Evolutionary conservation across 192 early-diverging fungal species (phyloP).

Genomic region (Umbelopsis sp.): DNA sequence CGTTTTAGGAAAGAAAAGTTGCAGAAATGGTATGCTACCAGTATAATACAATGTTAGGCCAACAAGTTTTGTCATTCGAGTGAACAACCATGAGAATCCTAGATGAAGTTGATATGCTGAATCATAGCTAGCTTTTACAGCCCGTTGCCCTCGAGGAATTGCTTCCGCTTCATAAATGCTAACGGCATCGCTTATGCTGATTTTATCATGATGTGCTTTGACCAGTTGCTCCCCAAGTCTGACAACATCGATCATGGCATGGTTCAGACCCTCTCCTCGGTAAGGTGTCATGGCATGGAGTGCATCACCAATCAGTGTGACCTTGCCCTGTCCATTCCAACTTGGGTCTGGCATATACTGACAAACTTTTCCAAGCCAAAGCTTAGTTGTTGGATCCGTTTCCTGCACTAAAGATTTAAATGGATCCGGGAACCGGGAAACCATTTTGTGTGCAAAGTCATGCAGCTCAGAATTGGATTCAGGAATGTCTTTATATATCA

Average conservation of each 20-base stretch:
- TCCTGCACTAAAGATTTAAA: neutral
- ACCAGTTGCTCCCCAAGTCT: conserved; percentile 18
- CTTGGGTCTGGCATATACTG: conserved; percentile 9
- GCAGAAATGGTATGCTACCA: neutral
- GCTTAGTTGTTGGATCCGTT: neutral
- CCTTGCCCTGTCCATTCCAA: neutral
- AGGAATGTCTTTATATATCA: conserved; percentile 6
- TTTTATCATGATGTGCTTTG: conserved; percentile 3
- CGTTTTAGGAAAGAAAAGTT: neutral
- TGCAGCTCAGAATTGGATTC: neutral
- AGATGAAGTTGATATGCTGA: neutral
- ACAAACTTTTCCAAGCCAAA: conserved; percentile 2
- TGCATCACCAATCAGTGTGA: conserved; percentile 27
- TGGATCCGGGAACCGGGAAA: neutral
- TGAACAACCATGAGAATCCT: neutral
- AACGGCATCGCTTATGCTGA: neutral
- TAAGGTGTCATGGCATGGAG: conserved; percentile 26
- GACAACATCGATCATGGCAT: conserved; percentile 27
- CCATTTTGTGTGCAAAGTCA: neutral
- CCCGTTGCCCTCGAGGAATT: conserved; percentile 1
- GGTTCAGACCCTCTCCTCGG: conserved; percentile 30
- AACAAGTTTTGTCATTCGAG: neutral
- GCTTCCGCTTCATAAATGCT: conserved; percentile 5
- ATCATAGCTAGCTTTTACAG: neutral
- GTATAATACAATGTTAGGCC: neutral